Conservation (phyloP, 2,329 filamentous ascomycete genomes). For the Mycogone perniciosa region DNA sequence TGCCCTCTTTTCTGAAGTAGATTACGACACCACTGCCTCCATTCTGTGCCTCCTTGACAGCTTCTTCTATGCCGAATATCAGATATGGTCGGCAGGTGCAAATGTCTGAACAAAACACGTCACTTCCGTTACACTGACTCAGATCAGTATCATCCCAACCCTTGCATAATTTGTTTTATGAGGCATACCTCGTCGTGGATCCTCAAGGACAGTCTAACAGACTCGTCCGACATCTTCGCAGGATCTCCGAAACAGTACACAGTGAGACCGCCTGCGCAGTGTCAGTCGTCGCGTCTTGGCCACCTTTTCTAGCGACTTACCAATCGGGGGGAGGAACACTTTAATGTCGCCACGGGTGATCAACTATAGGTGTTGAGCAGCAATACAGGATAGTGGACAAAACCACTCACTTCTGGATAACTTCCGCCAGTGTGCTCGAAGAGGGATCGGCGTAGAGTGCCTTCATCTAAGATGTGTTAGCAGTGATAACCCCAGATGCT, state of each 20-base stretch:
- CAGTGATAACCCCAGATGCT: neutral
- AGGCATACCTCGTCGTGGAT: slow-evolving; percentile 61
- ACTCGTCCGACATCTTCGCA: slow-evolving; percentile 85
- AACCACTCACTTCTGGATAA: slow-evolving; percentile 65
- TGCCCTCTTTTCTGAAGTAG: slow-evolving; percentile 96
- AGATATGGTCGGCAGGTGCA: slow-evolving; percentile 95
- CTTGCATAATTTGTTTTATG: neutral
- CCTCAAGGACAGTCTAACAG: slow-evolving; percentile 71
- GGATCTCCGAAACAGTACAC: slow-evolving; percentile 97
- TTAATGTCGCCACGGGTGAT: slow-evolving; percentile 95
- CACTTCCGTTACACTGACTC: slow-evolving; percentile 77
- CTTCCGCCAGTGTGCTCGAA: slow-evolving; percentile 96
- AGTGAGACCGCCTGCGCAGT: slow-evolving; percentile 63
- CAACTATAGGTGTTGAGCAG: slow-evolving; percentile 41
- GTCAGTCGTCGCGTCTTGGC: neutral
- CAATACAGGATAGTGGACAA: neutral
- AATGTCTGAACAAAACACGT: slow-evolving; percentile 97
- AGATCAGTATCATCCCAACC: slow-evolving; percentile 9
- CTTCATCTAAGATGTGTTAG: slow-evolving; percentile 59
- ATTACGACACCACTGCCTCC: slow-evolving; percentile 93
- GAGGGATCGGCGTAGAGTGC: slow-evolving; percentile 72
- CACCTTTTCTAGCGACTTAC: slow-evolving; percentile 28
- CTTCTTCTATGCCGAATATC: slow-evolving; percentile 95
- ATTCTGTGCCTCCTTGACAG: slow-evolving; percentile 92
- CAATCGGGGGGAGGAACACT: slow-evolving; percentile 90